Percentiles rank a stretch among this genome's conserved stretches.
phyloP scores from a whole-genome alignment of 1,284 basidiomycete genomes.

The Ceratobasidium sp. region DNA sequence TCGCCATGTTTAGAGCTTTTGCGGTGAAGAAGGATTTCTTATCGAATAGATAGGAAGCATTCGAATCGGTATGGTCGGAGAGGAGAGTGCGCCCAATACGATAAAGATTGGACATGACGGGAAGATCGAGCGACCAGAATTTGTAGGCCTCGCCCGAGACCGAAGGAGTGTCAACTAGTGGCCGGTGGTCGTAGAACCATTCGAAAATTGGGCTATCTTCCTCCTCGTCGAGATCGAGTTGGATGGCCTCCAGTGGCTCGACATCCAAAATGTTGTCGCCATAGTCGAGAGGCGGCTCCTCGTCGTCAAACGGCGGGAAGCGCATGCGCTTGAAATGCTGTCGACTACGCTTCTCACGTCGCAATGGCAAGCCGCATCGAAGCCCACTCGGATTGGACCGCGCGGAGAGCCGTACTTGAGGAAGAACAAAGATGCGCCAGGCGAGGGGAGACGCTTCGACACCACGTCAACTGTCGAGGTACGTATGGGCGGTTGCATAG shows the following conservation, averaged over 20 bases:
- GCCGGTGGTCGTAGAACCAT: constrained; percentile 99
- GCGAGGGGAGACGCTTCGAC: no score
- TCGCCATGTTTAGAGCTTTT: constrained; percentile 97
- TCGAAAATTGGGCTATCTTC: constrained; percentile 96
- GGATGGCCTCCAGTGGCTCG: constrained; percentile 97
- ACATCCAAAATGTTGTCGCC: constrained; percentile 99
- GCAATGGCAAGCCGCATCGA: no score
- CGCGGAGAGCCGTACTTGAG: no score
- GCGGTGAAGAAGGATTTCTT: constrained; percentile 99
- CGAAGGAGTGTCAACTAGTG: constrained; percentile 84
- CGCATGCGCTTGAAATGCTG: constrained; percentile 99
- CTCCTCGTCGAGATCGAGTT: constrained; percentile 94
- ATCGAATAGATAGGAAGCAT: constrained; percentile 95
- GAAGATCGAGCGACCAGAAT: constrained; percentile 92
- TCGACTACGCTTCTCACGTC: constrained; percentile 86
- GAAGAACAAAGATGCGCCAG: no score
- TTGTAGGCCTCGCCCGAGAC: constrained; percentile 94
- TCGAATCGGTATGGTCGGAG: constrained; percentile 92
- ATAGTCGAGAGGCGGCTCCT: constrained; percentile 98
- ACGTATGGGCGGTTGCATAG: no score
- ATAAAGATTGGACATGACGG: constrained; percentile 97
- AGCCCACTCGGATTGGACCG: no score
- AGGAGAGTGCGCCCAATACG: constrained; percentile 94
- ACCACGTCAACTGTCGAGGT: no score
- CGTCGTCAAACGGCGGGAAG: constrained; percentile 99